phyloP scores from a whole-genome alignment of 139 green algal species.

The Micromonas pusilla region DNA sequence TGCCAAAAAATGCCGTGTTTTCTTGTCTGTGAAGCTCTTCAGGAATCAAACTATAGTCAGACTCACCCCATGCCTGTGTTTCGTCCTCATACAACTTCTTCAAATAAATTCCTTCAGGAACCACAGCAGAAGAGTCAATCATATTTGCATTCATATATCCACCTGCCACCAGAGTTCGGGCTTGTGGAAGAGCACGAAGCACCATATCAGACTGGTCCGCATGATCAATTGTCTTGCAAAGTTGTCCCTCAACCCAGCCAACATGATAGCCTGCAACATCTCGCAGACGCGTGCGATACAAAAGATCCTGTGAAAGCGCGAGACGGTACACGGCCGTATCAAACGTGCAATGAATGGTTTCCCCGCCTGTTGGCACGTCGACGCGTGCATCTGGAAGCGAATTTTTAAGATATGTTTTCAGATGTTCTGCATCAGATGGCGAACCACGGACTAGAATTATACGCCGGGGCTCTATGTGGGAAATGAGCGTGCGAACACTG shows the following conservation, averaged over 20 bases:
- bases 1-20: not conserved
- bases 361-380: not conserved
- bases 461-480: not conserved
- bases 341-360: not conserved
- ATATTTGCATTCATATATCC: no score
- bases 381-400: not conserved
- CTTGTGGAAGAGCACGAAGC: not conserved
- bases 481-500: not conserved
- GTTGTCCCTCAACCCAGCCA: slow-evolving; percentile 3
- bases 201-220: not conserved
- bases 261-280: slow-evolving; percentile 7
- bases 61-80: not conserved
- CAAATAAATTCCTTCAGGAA: not conserved
- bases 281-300: not conserved
- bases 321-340: not conserved
- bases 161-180: not conserved
- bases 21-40: not conserved
- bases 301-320: slow-evolving; percentile 1
- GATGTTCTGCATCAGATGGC: not conserved
- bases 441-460: slow-evolving; percentile 13
- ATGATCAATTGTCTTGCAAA: not conserved
- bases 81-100: not conserved
- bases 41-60: not conserved
- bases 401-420: not conserved
- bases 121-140: no score